phyloP scores from a whole-genome alignment of 768 basidiomycete genomes.

The Xerocomellus chrysenteron region DNA sequence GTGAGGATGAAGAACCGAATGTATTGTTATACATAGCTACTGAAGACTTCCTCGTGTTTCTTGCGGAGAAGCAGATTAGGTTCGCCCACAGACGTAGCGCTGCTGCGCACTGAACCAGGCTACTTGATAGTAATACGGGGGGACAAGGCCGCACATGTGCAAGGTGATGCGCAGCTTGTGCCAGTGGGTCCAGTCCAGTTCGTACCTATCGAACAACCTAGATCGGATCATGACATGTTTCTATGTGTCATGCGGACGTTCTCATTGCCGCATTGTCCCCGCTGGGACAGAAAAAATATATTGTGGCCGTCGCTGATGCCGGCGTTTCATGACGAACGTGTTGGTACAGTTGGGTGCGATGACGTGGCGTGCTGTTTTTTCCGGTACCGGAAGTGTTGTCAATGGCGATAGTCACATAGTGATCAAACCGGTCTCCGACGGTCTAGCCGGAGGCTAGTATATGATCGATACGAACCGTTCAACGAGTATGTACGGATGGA shows the following conservation, averaged over 20 bases:
- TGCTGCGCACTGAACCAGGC: not conserved
- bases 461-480: not conserved
- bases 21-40: conserved; percentile 1
- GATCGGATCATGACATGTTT: not conserved
- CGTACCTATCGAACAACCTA: not conserved
- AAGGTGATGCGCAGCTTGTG: not conserved
- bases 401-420: not conserved
- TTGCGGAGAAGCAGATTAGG: conserved; percentile 8
- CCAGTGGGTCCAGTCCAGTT: not conserved
- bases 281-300: no score
- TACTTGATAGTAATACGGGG: not conserved
- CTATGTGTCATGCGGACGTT: not conserved
- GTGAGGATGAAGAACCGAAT: not conserved
- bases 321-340: not conserved
- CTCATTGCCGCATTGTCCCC: not conserved
- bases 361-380: not conserved
- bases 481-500: not conserved
- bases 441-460: not conserved
- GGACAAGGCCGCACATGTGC: not conserved
- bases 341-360: not conserved
- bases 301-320: not conserved
- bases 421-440: not conserved
- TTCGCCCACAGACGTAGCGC: not conserved
- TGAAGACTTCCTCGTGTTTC: conserved; percentile 8
- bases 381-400: not conserved